Evolutionary conservation across 2,329 filamentous ascomycete genomes (phyloP), one percentile per base, ranked within the genome.

Genomic region (Hypoxylon sp.): DNA sequence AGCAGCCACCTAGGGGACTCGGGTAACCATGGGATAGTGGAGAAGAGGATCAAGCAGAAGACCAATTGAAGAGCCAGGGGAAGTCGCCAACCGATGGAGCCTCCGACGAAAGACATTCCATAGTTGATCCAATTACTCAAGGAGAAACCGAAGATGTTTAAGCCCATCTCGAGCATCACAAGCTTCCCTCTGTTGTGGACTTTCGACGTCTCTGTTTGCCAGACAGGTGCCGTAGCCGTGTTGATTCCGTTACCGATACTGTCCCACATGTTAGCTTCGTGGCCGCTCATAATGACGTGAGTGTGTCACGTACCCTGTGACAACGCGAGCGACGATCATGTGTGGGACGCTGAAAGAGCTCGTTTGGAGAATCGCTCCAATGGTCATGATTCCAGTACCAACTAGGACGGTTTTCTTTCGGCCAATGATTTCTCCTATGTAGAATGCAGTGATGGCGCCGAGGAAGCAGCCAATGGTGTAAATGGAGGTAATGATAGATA

Each of bases 401-500:
- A 79, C 69, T 32, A 81, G 72, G 19, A 84, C 79, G 9, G 79
- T 81, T 27, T 74, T 76, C 62, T 79, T 78, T 23, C 83, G 79
- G 7, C 83, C 83, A 8, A 84, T 76, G 2, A 53, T 68, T 60
- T 84, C 83, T 19, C 82, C 82, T 48, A 81, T 69, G n/a, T 67
- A 75, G 46, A 82, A 74, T 1, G 78, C 76, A 2, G 78, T 74
- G 2, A 74, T 63, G 29, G 68, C 87, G 1, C 81, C 82, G 1
- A 81, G 53, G 61, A 84, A 78, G 60, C 78, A 81, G 2, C 82
- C 81, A 11, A 84, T 69, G 8, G 78, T 79, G 39, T 80, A 80
- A 46, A 76, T 78, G 0, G 77, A 85, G 0, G 84, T 86, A n/a
- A 87, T 82, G 0, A 84, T 86, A 2, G 78, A 75, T 2, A 73